Evolutionary conservation across 805 yeast genomes (phyloP), one percentile per base, ranked within the genome.

Genomic region (Metschnikowia proteae): DNA sequence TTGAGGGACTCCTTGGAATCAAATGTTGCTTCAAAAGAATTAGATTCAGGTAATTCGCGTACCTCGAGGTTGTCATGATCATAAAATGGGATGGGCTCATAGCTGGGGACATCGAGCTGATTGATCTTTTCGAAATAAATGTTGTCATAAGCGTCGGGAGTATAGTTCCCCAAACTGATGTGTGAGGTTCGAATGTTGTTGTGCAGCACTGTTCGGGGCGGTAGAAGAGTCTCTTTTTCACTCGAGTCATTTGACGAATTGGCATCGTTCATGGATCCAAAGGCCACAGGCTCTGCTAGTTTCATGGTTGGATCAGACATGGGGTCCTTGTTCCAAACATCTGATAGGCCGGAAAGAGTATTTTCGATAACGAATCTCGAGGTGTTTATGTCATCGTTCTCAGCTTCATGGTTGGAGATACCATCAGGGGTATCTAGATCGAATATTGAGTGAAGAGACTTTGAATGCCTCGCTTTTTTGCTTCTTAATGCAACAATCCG

Each of bases 401-500:
- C 22, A 28, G 31, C 31, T 3, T 39, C 50, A 5, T 34, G 42
- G 6, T 31, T 43, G 25, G 26, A 8, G 9, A 31, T 27, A 9
- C 48, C 45, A 30, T 46, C 49, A 4, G 49, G 41, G 8, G 49
- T 44, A 8, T 45, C 54, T 10, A 40, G 42, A 8, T 51, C 57
- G 17, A 43, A 50, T 2, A 47, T 37, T 10, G 51, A 51, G 22
- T 42, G 44, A 26, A 35, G 29, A 3, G 45, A 44, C 13, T 25
- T 27, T 17, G 38, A 32, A 11, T 42, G 29, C 30, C 17, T 42
- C 7, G 51, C 37, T 8, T 40, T 28, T 7, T 49, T 45, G 27
- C 49, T 51, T 25, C 51, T 55, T 9, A 53, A 43, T 5, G 61
- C 66, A 10, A 68, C 47, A 23, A 68, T 67, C 33, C 62, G 60